These are phyloP conservation scores for Psidium friedrichsthalianum DNA, from an alignment of 345 rosid genomes.

Conservation along the genomic window DNA sequence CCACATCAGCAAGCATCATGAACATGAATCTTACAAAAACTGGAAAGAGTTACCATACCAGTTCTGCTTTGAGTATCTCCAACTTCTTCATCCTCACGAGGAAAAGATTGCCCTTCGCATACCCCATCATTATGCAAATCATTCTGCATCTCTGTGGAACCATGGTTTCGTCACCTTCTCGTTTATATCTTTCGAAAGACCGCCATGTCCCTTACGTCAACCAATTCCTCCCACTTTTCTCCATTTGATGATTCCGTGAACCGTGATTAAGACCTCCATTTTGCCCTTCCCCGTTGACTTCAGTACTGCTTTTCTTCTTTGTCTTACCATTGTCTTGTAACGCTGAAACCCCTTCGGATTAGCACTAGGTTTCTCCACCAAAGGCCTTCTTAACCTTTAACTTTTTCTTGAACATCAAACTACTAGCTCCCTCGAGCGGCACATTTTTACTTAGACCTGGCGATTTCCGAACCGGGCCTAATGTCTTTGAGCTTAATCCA, in stretches of 20 bases:
- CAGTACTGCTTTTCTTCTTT: not conserved
- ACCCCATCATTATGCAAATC: not conserved
- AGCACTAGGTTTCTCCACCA: constrained; percentile 1
- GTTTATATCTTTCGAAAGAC: accelerated
- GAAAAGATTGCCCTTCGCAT: constrained; percentile 2
- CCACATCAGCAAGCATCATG: not conserved
- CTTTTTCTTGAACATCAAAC: constrained; percentile 46
- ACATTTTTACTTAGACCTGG: constrained; percentile 10
- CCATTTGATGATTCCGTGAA: not conserved
- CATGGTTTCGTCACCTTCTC: not conserved
- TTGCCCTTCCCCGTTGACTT: not conserved
- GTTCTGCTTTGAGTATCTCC: constrained; percentile 9
- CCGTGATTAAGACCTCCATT: not conserved
- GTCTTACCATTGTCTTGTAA: not conserved
- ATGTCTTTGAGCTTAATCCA: constrained; percentile 44
- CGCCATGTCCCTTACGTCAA: not conserved
- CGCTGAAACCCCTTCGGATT: constrained; percentile 38
- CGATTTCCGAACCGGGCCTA: constrained; percentile 38
- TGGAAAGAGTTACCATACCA: constrained; percentile 17
- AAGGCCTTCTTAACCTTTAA: constrained; percentile 29
- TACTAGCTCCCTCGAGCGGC: constrained; percentile 8
- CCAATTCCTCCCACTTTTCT: not conserved
- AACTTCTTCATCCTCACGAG: constrained; percentile 5
- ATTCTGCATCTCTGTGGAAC: not conserved
- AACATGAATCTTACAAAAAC: not conserved